Evolutionary conservation across 2,329 filamentous ascomycete genomes (phyloP), one percentile per base, ranked within the genome.

Genomic region (Dothideomycetes sp.): DNA sequence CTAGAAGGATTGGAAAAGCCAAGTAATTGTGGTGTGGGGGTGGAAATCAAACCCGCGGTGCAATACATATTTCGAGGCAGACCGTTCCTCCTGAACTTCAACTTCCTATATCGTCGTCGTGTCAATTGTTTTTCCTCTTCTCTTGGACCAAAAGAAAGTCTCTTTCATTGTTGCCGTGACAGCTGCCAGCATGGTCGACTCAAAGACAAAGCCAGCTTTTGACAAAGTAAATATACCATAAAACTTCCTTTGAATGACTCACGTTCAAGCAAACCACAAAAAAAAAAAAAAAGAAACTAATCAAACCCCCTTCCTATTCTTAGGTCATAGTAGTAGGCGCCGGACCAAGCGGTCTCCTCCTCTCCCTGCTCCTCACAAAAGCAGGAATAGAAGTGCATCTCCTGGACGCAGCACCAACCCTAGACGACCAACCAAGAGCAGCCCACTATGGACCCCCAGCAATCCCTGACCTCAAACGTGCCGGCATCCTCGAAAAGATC

Each of bases 381-480:
- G 55, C 56, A 2, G 43, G 51, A 5, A 55, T 64, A 10, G 50
- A 55, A 13, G 56, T 59, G 28, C 48, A 46, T 10, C 48, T 65
- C 28, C 47, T 66, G 31, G 58, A 57, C 45, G 50, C 45, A 9
- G 48, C 44, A 45, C 41, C 49, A 2, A 40, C 43, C 13, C 48
- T 59, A 25, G 51, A 55, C 36, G 51, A 52, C 5, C 58, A 59
- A 5, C 62, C 64, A 11, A 58, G 63, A 33, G 64, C 64, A 41
- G 64, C 64, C 45, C 61, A 64, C 3, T 64, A 67, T 43, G 59
- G 64, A 44, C 61, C 63, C 7, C 56, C 58, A 2, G 58, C 63
- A 1, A 62, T 64, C 27, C 59, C 61, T 0, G 57, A 64, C 10
- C 56, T 67, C 42, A 52, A 55, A 0, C 51, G 55, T 15, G 57